A percentile compares a stretch with the other conserved stretches of the same genome.
These are phyloP conservation scores for Henckelia pumila DNA, from an alignment of 257 asterid genomes.

Conservation along the genomic window DNA sequence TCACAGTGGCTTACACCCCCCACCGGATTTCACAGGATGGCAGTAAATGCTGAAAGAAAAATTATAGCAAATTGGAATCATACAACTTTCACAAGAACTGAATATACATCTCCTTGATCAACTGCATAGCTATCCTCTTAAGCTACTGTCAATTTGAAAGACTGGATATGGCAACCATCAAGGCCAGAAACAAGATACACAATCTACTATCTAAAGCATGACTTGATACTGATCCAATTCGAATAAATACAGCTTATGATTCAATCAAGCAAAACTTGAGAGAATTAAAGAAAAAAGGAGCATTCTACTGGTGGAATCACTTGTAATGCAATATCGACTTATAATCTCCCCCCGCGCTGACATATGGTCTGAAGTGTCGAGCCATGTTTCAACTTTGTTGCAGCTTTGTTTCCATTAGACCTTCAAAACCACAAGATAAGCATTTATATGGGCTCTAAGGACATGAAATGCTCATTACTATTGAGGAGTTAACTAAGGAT, in stretches of 20 bases:
- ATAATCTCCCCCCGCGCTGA: background rate
- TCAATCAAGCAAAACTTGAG: background rate
- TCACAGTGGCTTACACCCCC: background rate
- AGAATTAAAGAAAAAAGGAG: background rate
- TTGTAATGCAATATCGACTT: background rate
- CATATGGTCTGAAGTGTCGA: background rate
- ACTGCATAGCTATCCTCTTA: background rate
- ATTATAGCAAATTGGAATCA: background rate
- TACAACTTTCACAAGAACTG: background rate
- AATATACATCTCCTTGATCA: background rate
- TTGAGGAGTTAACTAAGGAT: conserved; percentile 25
- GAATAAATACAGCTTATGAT: background rate
- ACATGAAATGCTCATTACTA: conserved; percentile 22
- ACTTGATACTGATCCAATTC: background rate
- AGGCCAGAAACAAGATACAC: background rate
- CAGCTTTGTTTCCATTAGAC: conserved; percentile 19
- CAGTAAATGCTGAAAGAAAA: background rate
- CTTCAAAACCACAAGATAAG: background rate
- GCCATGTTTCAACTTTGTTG: conserved; percentile 18
- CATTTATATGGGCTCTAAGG: conserved; percentile 19
- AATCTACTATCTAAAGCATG: background rate
- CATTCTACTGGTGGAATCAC: background rate
- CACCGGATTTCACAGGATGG: background rate
- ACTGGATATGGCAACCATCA: background rate
- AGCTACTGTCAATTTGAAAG: background rate